Percentiles rank a stretch among this genome's conserved stretches.
Conservation (phyloP, 73 alveolate genomes). For the Diophrys sp. region DNA sequence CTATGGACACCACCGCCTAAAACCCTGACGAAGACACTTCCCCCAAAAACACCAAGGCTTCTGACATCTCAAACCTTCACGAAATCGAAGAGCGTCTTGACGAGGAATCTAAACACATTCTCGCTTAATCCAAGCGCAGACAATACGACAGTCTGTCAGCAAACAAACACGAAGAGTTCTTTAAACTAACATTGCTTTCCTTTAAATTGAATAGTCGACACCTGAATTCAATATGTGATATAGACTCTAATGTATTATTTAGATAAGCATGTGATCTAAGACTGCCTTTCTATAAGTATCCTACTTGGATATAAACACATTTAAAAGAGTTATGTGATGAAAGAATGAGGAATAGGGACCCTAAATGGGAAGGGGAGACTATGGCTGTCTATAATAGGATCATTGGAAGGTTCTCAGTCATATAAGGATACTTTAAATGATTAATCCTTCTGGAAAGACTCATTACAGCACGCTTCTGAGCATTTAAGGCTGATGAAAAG, state of each 20-base stretch:
- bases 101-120: not conserved
- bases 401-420: not conserved
- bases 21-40: not conserved
- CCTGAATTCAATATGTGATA: not conserved
- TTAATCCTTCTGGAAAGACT: too few species aligned
- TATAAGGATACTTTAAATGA: not conserved
- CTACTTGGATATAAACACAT: not conserved
- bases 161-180: not conserved
- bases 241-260: not conserved
- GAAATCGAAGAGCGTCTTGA: not conserved
- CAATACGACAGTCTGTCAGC: not conserved
- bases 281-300: not conserved
- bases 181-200: not conserved
- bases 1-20: too few species aligned
- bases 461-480: too few species aligned
- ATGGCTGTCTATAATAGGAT: not conserved
- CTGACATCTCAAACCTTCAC: not conserved
- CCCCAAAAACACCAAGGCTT: not conserved
- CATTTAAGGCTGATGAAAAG: not conserved
- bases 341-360: not conserved
- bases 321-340: not conserved
- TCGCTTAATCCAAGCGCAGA: not conserved
- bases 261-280: not conserved
- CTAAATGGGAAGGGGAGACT: not conserved
- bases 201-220: too few species aligned